Conservation (phyloP, 2,329 filamentous ascomycete genomes). For the Anthostomella pinea region DNA sequence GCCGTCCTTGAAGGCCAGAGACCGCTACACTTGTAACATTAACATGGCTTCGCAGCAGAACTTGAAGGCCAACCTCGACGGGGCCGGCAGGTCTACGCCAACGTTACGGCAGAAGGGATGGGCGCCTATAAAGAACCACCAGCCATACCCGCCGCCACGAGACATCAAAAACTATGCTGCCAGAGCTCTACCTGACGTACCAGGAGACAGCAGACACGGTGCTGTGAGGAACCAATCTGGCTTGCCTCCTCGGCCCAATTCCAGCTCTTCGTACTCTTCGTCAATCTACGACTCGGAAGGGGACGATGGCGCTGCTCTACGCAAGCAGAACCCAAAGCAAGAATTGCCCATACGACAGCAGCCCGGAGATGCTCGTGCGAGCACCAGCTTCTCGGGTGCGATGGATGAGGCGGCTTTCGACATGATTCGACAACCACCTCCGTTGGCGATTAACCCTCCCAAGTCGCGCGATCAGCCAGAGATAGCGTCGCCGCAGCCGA, state of each 20-base stretch:
- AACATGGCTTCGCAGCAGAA: conserved; percentile 3
- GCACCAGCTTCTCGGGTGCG: conserved; percentile 5
- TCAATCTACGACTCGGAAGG: conserved; percentile 16
- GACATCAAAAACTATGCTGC: conserved; percentile 9
- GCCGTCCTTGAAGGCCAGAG: conserved; percentile 1
- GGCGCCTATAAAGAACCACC: neutral
- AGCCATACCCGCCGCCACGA: conserved; percentile 12
- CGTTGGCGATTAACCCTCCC: conserved; percentile 5
- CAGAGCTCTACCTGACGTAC: conserved; percentile 14
- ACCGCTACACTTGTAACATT: neutral
- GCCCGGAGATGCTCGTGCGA: conserved; percentile 1
- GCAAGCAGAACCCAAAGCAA: conserved; percentile 1
- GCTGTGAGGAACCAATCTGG: too few relatives aligned
- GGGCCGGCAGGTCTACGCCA: neutral
- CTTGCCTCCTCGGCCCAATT: conserved; percentile 15
- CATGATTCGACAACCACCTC: conserved; percentile 13
- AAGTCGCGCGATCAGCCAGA: conserved; percentile 9
- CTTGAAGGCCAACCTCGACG: conserved; percentile 9
- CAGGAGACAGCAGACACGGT: too few relatives aligned
- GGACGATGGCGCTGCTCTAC: conserved; percentile 1
- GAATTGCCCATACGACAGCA: neutral
- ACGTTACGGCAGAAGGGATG: conserved; percentile 3
- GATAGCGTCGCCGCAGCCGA: conserved; percentile 20
- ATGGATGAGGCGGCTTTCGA: conserved; percentile 14
- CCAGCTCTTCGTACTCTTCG: conserved; percentile 12